A percentile compares a stretch with the other conserved stretches of the same genome.
Evolutionary conservation across 441 rosid genomes (phyloP).

Genomic region (Adansonia madagascariensis): DNA sequence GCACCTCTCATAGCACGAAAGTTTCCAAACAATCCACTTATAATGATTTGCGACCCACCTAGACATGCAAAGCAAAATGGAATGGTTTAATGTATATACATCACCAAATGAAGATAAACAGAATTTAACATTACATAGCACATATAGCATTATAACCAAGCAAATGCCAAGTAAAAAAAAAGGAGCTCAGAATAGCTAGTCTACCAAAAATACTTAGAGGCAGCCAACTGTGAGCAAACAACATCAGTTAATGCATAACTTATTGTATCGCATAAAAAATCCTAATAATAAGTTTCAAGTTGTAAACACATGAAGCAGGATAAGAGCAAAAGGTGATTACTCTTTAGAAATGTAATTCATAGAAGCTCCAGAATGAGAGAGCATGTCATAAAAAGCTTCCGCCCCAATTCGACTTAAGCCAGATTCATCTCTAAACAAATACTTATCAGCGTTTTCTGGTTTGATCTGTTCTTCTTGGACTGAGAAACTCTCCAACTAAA

Average conservation of each 20-base stretch:
- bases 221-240: constrained; percentile 16
- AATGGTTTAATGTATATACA: constrained; percentile 11
- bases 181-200: neutral
- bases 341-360: constrained; percentile 57
- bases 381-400: constrained; percentile 58
- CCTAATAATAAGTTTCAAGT: neutral
- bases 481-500: constrained; percentile 51
- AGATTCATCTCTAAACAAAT: constrained; percentile 58
- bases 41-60: constrained; percentile 95
- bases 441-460: constrained; percentile 62
- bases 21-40: constrained; percentile 97
- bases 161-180: neutral
- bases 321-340: constrained; percentile 44
- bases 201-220: neutral
- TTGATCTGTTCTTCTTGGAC: constrained; percentile 47
- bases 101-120: neutral
- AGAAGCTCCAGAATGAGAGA: constrained; percentile 76
- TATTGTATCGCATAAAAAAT: neutral
- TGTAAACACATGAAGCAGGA: constrained; percentile 1
- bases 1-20: constrained; percentile 72
- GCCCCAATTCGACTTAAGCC: constrained; percentile 57
- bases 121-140: neutral
- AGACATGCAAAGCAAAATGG: constrained; percentile 30
- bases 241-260: constrained; percentile 6
- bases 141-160: constrained; percentile 3